phyloP scores from a whole-genome alignment of 2,329 filamentous ascomycete species.

The Verticillium klebahnii region DNA sequence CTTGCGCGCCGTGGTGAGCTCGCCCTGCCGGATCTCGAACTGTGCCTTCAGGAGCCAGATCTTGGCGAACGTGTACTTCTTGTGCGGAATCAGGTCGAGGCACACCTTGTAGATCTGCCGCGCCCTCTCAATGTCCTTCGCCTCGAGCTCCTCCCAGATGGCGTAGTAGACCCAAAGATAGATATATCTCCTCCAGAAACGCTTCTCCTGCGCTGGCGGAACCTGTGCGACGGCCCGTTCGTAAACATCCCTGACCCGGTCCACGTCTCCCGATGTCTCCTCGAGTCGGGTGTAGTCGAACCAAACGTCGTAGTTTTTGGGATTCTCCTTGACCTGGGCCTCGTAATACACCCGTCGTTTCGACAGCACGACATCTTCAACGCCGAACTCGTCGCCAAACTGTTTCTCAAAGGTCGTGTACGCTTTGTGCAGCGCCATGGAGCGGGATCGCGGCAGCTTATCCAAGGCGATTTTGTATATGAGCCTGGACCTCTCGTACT shows the following conservation, averaged over 20 bases:
- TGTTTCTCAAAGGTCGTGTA: slow-evolving; percentile 99
- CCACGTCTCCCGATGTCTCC: slow-evolving; percentile 75
- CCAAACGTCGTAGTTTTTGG: slow-evolving; percentile 96
- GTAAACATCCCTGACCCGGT: slow-evolving; percentile 86
- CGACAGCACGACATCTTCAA: slow-evolving; percentile 92
- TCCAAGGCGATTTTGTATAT: slow-evolving; percentile 98
- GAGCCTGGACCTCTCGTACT: slow-evolving; percentile 86
- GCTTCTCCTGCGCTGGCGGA: slow-evolving; percentile 91
- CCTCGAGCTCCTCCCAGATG: slow-evolving; percentile 87
- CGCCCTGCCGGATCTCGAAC: slow-evolving; percentile 84
- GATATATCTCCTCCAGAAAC: slow-evolving; percentile 95
- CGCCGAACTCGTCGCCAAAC: slow-evolving; percentile 86
- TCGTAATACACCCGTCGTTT: slow-evolving; percentile 93
- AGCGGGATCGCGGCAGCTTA: slow-evolving; percentile 82
- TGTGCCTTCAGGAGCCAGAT: slow-evolving; percentile 92
- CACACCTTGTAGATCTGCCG: slow-evolving; percentile 89
- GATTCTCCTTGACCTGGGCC: slow-evolving; percentile 86
- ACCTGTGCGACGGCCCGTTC: slow-evolving; percentile 94
- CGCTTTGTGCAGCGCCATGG: slow-evolving; percentile 79
- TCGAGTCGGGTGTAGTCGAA: slow-evolving; percentile 92
- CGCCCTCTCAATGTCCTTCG: slow-evolving; percentile 71
- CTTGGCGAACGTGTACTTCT: slow-evolving; percentile 96
- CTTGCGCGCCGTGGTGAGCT: slow-evolving; percentile 78
- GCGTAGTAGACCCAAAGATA: slow-evolving; percentile 99
- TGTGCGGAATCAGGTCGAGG: slow-evolving; percentile 84